phyloP scores from a whole-genome alignment of 1,139 yeast species.

The Pichia kudriavzevii region DNA sequence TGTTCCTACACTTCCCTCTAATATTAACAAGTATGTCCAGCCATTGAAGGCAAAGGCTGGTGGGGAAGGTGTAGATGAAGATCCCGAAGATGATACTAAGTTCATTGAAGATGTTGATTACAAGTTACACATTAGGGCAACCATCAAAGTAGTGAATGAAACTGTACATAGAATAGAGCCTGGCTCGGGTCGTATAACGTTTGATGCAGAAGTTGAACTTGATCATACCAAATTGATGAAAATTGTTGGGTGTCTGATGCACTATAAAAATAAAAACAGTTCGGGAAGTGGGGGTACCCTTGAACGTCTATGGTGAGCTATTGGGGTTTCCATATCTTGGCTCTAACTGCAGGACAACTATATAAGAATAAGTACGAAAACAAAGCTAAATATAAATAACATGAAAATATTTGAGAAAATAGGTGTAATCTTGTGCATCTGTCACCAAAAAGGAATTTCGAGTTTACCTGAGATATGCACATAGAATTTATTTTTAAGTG shows the following conservation, averaged over 20 bases:
- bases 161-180: slow-evolving; percentile 18
- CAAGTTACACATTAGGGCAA: slow-evolving; percentile 24
- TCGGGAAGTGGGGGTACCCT: slow-evolving; percentile 18
- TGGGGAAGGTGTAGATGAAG: slow-evolving; percentile 17
- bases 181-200: slow-evolving; percentile 24
- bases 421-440: too few relatives aligned
- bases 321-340: too few relatives aligned
- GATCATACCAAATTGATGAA: slow-evolving; percentile 28
- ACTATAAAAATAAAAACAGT: slow-evolving; percentile 16
- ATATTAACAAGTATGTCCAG: slow-evolving; percentile 23
- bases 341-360: too few relatives aligned
- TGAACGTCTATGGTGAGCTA: slow-evolving; percentile 25
- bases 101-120: slow-evolving; percentile 24
- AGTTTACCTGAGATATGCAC: too few relatives aligned
- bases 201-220: slow-evolving; percentile 27
- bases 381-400: too few relatives aligned
- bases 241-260: slow-evolving; percentile 21
- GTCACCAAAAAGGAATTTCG: too few relatives aligned
- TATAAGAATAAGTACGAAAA: too few relatives aligned
- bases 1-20: slow-evolving; percentile 22
- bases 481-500: too few relatives aligned
- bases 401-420: too few relatives aligned
- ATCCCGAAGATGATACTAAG: slow-evolving; percentile 19
- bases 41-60: slow-evolving; percentile 21
- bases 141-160: slow-evolving; percentile 19